phyloP scores from a whole-genome alignment of 768 basidiomycete genomes.

The Pulveroboletus sp. region DNA sequence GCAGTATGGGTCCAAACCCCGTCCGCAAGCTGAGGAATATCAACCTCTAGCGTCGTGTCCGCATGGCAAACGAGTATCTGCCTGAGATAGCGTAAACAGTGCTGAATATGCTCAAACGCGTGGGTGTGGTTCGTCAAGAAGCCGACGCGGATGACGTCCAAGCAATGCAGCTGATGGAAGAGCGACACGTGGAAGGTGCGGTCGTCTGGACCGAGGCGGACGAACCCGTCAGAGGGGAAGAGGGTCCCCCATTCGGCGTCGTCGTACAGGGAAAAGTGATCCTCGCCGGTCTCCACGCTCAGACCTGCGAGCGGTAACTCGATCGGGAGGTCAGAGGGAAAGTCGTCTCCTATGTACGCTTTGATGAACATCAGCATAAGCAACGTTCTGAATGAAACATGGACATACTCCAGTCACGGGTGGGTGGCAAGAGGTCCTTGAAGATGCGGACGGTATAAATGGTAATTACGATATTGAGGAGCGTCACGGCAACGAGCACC shows the following conservation, averaged over 20 bases:
- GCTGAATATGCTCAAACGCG: constrained; percentile 31
- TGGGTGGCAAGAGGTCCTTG: constrained; percentile 10
- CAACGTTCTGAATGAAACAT: neutral
- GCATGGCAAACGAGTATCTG: constrained; percentile 37
- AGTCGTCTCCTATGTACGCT: constrained; percentile 32
- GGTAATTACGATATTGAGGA: constrained; percentile 21
- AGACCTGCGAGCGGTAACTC: constrained; percentile 28
- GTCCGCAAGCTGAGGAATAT: constrained; percentile 26
- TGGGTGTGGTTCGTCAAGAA: constrained; percentile 24
- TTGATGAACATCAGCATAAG: neutral
- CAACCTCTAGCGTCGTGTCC: constrained; percentile 37
- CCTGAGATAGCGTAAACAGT: constrained; percentile 40
- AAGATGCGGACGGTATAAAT: constrained; percentile 15
- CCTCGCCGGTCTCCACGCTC: constrained; percentile 22
- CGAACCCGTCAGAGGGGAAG: constrained; percentile 33
- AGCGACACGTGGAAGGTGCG: constrained; percentile 36
- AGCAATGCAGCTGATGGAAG: constrained; percentile 50
- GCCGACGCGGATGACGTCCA: constrained; percentile 35
- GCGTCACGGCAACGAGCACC: constrained; percentile 20
- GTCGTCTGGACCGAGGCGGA: constrained; percentile 33
- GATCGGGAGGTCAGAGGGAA: constrained; percentile 32
- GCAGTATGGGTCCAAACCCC: constrained; percentile 27
- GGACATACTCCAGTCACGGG: constrained; percentile 25
- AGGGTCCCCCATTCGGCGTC: constrained; percentile 37
- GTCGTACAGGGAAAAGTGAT: constrained; percentile 30